Base-by-base conservation (phyloP, 805 yeast species). In the Kazachstania kunashirensis region DNA sequence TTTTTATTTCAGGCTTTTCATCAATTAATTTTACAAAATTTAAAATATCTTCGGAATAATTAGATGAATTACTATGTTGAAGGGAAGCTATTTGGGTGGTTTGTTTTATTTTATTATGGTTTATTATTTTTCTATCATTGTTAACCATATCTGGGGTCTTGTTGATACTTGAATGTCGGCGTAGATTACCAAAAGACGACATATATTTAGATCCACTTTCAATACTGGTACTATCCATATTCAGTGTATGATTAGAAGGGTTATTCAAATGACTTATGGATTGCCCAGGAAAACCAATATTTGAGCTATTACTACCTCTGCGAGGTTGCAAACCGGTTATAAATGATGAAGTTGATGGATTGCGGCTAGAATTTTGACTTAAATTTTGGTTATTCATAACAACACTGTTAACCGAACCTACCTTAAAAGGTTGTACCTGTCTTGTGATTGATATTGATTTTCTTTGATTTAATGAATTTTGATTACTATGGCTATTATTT, bases 21-120 rank as follows among this genome's bases (percentile, higher is more conserved):
- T 83, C 92, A 30, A 83, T 72, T 68, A 80, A 64, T 44, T 71
- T 67, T 31, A 83, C 80, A 62, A 83, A 83, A 34, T 79, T 83
- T 40, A 79, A 68, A 14, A 83, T 65, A 44, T 77, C 84, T 38
- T 52, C 52, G 3, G 39, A 21, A 5, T 25, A n/a, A 9, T 36
- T 24, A 4, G 27, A 19, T 11, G 19, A 16, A 4, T 13, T 17
- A 8, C 9, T 14, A 26, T 16, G 15, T 19, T 25, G 24, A 21
- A n/a, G 19, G 2, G 9, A 14, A 10, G 15, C n/a, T 32, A 15
- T 6, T 24, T 12, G 8, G 18, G 10, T 18, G 11, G 16, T 10
- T 34, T 9, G 14, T 49, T 41, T 25, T 46, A 26, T 3, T 11
- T 27, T 26, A 4, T 18, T 24, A 11, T 13, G 21, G 14, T 34